Base-by-base conservation (phyloP, 2,329 filamentous ascomycete species). In the Ceratocystis albifundus region DNA sequence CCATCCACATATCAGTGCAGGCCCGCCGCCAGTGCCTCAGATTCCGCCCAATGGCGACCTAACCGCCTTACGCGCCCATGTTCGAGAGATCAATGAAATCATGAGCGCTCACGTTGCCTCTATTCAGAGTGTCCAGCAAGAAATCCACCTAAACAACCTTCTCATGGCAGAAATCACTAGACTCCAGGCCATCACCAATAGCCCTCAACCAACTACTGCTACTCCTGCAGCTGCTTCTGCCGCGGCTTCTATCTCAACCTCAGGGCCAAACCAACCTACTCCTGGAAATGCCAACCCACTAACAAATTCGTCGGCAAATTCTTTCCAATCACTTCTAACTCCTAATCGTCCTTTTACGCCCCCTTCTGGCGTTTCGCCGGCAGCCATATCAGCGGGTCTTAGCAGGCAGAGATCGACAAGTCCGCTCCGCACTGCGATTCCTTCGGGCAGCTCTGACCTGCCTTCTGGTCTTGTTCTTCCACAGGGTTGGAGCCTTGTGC, bases 141-240 rank as follows among this genome's bases (percentile, higher is more conserved):
- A 94, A 72, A 73, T 92, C 3, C 81, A 84, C 61, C 76, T 83
- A n/a, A 77, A 91, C n/a, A 82, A 86, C 64, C 76, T 84, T 17
- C 78, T 94, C 68, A 82, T 88, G 68, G 76, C 77, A 22, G 89
- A 94, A 73, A 74, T 94, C 17, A 41, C 17, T 22, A 44, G 65
- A 46, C 65, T 67, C 25, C 61, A 64, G 44, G 62, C 50, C 6
- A 22, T 61, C 8, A 41, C 41, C 41, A 62, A 78, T 82, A 46
- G 81, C 86, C 68, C 77, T 92, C 55, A 59, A 30, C 28, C 55
- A 28, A 25, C 76, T 76, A 45, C 75, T 75, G 65, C 71, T 59
- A n/a, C 15, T 17, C 22, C 55, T 32, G 20, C 57, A 62, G 78
- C 82, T n/a, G 55, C 28, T 30, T 44, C 82, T 87, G 68, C 77